phyloP scores from a whole-genome alignment of 2,329 filamentous ascomycete species.

The Bipolaris sorokiniana region DNA sequence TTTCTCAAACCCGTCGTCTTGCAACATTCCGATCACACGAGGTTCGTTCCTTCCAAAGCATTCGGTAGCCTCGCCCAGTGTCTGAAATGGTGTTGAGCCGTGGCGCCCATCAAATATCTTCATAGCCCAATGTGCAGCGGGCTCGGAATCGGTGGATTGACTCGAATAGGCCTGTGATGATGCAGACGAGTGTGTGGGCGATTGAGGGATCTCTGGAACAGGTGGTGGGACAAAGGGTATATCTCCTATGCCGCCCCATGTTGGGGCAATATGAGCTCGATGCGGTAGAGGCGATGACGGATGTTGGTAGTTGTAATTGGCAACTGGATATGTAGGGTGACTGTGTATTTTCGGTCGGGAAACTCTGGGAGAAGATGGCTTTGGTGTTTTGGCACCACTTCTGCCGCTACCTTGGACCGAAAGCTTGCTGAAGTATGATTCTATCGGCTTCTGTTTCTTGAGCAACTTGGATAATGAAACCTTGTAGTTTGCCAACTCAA shows the following conservation, averaged over 20 bases:
- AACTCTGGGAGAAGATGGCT: slow-evolving; percentile 32
- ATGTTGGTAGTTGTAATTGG: slow-evolving; percentile 20
- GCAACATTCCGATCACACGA: slow-evolving; percentile 42
- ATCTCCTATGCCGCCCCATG: slow-evolving; percentile 34
- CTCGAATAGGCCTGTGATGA: slow-evolving; percentile 51
- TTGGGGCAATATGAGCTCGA: slow-evolving; percentile 26
- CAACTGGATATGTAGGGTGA: slow-evolving; percentile 35
- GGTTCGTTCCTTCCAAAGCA: slow-evolving; percentile 48
- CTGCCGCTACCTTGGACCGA: slow-evolving; percentile 30
- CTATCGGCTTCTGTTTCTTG: slow-evolving; percentile 46
- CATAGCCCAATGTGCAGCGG: slow-evolving; percentile 52
- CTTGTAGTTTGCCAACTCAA: slow-evolving; percentile 39
- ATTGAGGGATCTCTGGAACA: slow-evolving; percentile 49
- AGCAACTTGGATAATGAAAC: slow-evolving; percentile 39
- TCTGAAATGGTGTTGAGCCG: slow-evolving; percentile 46
- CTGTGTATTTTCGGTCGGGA: slow-evolving; percentile 39
- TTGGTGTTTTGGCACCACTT: slow-evolving; percentile 36
- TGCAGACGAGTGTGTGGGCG: slow-evolving; percentile 52
- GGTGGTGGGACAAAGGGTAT: slow-evolving; percentile 45
- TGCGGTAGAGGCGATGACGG: slow-evolving; percentile 19
- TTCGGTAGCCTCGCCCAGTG: slow-evolving; percentile 39
- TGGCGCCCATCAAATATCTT: slow-evolving; percentile 53
- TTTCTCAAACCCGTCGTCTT: slow-evolving; percentile 51
- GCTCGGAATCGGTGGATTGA: slow-evolving; percentile 43
- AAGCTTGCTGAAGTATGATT: slow-evolving; percentile 42